Conservation (phyloP, 2,329 filamentous ascomycete genomes). For the Hypomyces rosellus region DNA sequence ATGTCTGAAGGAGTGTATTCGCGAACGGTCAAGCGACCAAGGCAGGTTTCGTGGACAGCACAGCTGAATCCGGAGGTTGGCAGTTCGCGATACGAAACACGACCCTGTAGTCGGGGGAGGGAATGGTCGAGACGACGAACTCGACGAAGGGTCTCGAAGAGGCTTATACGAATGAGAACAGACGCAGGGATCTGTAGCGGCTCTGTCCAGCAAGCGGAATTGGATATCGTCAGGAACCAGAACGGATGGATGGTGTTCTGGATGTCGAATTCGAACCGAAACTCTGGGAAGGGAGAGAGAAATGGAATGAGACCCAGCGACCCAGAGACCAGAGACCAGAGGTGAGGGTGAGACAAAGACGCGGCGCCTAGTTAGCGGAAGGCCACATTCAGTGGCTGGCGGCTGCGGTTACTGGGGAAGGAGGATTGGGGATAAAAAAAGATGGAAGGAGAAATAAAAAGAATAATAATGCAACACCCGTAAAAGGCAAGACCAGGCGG, state of each 20-base stretch:
- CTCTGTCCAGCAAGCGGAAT: conserved; percentile 2
- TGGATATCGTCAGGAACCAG: conserved; percentile 13
- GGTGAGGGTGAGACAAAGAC: conserved; percentile 26
- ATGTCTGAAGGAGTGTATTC: conserved; percentile 17
- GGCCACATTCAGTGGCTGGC: conserved; percentile 18
- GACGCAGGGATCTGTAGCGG: conserved; percentile 1
- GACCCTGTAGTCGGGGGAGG: conserved; percentile 14
- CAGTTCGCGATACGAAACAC: conserved; percentile 14
- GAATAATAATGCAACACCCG: neutral
- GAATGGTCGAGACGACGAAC: conserved; percentile 8
- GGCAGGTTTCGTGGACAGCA: conserved; percentile 36
- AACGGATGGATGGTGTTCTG: conserved; percentile 11
- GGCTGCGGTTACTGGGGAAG: conserved; percentile 16
- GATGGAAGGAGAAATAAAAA: conserved; percentile 13
- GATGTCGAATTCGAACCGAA: conserved; percentile 12
- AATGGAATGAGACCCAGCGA: conserved; percentile 19
- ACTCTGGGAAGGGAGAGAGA: conserved; percentile 15
- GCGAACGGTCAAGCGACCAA: conserved; percentile 13
- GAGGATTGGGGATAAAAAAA: conserved; percentile 10
- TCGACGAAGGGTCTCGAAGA: conserved; percentile 1
- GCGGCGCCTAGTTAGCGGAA: conserved; percentile 21
- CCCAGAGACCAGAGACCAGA: conserved; percentile 13
- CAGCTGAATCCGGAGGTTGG: conserved; percentile 43
- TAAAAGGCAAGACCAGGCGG: neutral
- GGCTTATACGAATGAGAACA: conserved; percentile 3